Evolutionary conservation across 1,284 basidiomycete genomes (phyloP).

Genomic region (Puccinia horiana): DNA sequence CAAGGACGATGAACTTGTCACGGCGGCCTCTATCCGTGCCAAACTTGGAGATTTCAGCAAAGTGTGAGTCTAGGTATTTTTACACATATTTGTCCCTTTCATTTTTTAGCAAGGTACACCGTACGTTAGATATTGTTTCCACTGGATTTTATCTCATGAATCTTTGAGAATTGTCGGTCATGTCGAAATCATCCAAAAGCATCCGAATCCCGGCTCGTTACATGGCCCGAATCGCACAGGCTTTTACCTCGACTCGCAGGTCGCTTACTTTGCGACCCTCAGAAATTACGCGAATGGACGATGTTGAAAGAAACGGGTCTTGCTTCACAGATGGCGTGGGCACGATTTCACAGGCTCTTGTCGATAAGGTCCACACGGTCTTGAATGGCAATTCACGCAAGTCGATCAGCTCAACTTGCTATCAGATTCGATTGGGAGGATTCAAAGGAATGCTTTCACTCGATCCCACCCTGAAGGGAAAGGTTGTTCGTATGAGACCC

Average conservation of each 20-base stretch:
- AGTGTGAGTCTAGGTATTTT: conserved; percentile 33
- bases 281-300: conserved; percentile 62
- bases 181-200: conserved; percentile 56
- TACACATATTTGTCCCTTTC: neutral
- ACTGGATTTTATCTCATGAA: neutral
- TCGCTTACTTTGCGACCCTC: conserved; percentile 65
- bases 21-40: conserved; percentile 50
- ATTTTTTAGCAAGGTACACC: neutral
- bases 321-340: conserved; percentile 72
- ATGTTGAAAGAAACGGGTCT: conserved; percentile 62
- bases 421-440: conserved; percentile 74
- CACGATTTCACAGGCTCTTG: conserved; percentile 63
- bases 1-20: conserved; percentile 62
- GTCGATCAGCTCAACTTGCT: conserved; percentile 58
- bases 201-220: conserved; percentile 70
- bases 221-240: conserved; percentile 76
- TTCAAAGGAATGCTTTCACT: conserved; percentile 72
- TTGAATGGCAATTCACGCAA: conserved; percentile 19
- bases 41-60: conserved; percentile 52
- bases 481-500: conserved; percentile 67
- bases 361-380: conserved; percentile 55
- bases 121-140: neutral
- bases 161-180: neutral
- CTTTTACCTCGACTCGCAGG: conserved; percentile 75
- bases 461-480: conserved; percentile 63